Evolutionary conservation across 768 basidiomycete genomes (phyloP).

Genomic region (Xanthoconium stramineum): DNA sequence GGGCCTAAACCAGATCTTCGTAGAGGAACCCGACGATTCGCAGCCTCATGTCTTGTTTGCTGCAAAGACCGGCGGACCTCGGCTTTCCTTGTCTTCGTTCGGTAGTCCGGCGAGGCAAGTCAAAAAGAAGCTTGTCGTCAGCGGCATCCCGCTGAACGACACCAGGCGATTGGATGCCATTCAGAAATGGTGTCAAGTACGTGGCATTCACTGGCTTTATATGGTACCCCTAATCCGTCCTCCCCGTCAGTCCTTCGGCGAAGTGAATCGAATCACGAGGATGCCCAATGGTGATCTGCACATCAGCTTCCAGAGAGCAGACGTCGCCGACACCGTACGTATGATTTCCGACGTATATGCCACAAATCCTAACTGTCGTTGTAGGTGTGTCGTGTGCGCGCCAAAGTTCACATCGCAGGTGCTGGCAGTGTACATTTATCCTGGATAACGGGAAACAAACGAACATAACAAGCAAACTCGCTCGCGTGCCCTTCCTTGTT

Average conservation of each 20-base stretch:
- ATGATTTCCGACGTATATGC: not conserved
- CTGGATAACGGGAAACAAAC: slow-evolving; percentile 60
- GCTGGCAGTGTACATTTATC: slow-evolving; percentile 79
- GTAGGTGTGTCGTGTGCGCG: slow-evolving; percentile 76
- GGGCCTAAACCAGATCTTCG: slow-evolving; percentile 19
- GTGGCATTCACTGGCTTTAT: slow-evolving; percentile 11
- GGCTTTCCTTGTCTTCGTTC: slow-evolving; percentile 34
- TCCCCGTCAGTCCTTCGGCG: slow-evolving; percentile 61
- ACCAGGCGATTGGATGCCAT: slow-evolving; percentile 61
- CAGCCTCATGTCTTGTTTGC: slow-evolving; percentile 30
- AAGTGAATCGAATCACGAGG: slow-evolving; percentile 66
- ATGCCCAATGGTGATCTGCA: slow-evolving; percentile 79
- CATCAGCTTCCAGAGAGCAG: slow-evolving; percentile 67
- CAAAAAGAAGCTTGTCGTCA: slow-evolving; percentile 65
- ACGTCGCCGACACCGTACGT: slow-evolving; percentile 78
- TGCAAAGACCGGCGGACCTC: slow-evolving; percentile 19
- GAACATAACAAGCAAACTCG: slow-evolving; percentile 20
- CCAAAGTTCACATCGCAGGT: slow-evolving; percentile 67
- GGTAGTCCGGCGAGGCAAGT: slow-evolving; percentile 37
- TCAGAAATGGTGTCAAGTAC: slow-evolving; percentile 74
- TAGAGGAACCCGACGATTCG: slow-evolving; percentile 27
- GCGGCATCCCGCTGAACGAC: slow-evolving; percentile 63
- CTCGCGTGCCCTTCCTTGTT: slow-evolving; percentile 6
- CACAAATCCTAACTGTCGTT: slow-evolving; percentile 7
- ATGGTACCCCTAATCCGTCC: slow-evolving; percentile 2